Evolutionary conservation across 495 filamentous ascomycete genomes (phyloP), one percentile per base, ranked within the genome.

Genomic region (Aspergillus coremiiformis): DNA sequence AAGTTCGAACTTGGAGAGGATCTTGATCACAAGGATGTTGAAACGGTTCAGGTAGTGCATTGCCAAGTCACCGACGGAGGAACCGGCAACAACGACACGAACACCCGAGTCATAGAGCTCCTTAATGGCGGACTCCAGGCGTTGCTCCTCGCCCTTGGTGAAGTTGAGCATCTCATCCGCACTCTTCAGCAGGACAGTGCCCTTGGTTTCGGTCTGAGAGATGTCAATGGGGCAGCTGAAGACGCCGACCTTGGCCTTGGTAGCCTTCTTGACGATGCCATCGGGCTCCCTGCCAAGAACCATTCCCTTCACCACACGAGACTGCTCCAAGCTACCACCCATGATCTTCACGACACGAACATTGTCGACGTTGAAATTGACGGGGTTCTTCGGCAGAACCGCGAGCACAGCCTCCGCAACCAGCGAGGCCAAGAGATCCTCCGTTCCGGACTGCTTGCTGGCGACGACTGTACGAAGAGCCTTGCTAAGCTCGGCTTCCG

Each of bases 311-410:
- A 99, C 86, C 20, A 99, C 93, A 54, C 83, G 82, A 63, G 87
- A 93, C 70, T 97, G 91, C 63, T 89, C 87, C 63, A 97, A 76
- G 65, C 84, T 88, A 52, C 94, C 93, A 56, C 94, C 94, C 94
- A 99, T 96, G 59, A 99, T 97, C 77, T 99, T 99, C 52, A 99
- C 94, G 52, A 99, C 94, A 44, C 94, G 89, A 57, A 99, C 84
- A 65, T 97, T 99, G 77, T 99, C 94, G 58, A 99, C 94, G 71
- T 97, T 99, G 77, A 99, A 99, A 75, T 96, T 96, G 65, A 76
- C 67, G n/a, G 94, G 87, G 74, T 97, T 94, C 76, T 96, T 97
- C 53, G 94, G 94, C 42, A 97, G 80, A 4, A 99, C 94, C 44
- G 89, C 83, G 46, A 96, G 82, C 21, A 97, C 89, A 23, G 92